Evolutionary conservation across 2,329 filamentous ascomycete genomes (phyloP).

Genomic region (Pseudogymnoascus sp.): DNA sequence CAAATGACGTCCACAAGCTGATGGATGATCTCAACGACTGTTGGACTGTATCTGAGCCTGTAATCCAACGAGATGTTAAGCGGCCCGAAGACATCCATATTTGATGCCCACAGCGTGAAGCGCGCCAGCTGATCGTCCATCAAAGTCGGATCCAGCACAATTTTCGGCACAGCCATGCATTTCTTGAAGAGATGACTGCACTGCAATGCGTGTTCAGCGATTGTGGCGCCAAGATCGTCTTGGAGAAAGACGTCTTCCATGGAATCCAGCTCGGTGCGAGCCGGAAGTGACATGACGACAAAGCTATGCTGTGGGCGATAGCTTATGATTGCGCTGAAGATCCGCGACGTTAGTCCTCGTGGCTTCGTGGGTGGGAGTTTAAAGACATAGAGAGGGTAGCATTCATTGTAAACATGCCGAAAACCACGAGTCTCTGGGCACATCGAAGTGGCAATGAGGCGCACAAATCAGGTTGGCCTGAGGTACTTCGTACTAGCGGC

Average conservation of each 20-base stretch:
- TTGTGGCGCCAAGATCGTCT: constrained; percentile 22
- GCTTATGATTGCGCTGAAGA: too few species aligned
- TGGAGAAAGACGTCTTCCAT: constrained; percentile 24
- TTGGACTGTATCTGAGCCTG: constrained; percentile 26
- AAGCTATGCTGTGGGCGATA: too few species aligned
- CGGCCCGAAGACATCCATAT: constrained; percentile 25
- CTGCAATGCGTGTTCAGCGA: constrained; percentile 25
- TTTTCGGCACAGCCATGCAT: constrained; percentile 20
- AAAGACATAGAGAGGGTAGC: too few species aligned
- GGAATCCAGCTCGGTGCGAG: too few species aligned
- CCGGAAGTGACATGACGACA: too few species aligned
- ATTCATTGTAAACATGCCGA: too few species aligned
- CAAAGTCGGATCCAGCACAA: constrained; percentile 24
- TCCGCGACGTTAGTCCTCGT: too few species aligned
- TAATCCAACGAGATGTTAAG: constrained; percentile 26
- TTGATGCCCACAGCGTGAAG: constrained; percentile 22
- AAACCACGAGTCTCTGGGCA: too few species aligned
- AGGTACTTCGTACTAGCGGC: too few species aligned
- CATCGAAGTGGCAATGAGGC: too few species aligned
- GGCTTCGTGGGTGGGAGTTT: too few species aligned
- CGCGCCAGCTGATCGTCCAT: constrained; percentile 24
- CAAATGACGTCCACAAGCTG: constrained; percentile 17
- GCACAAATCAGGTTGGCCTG: too few species aligned
- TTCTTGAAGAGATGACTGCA: constrained; percentile 23
- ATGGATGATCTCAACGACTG: constrained; percentile 21